Evolutionary conservation across 768 basidiomycete genomes (phyloP).

Genomic region (Trametes cubensis): DNA sequence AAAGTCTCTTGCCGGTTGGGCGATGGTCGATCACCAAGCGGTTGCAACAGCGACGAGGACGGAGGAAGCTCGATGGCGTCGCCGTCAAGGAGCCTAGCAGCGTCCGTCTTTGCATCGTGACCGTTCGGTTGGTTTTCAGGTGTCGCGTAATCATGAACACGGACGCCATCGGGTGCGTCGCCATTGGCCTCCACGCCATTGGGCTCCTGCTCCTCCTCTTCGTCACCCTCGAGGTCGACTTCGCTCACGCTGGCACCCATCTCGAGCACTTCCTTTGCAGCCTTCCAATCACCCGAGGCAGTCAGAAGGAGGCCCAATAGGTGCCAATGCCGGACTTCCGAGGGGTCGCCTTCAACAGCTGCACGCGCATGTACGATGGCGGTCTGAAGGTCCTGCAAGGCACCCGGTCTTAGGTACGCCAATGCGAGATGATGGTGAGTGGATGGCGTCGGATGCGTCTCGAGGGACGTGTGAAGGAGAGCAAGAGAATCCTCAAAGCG

Average conservation of each 20-base stretch:
- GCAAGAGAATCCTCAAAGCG: conserved; percentile 61
- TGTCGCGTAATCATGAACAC: conserved; percentile 15
- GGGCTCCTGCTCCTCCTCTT: conserved; percentile 3
- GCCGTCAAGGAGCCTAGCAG: background rate
- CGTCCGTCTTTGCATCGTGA: background rate
- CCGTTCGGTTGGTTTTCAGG: background rate
- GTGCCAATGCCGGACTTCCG: conserved; percentile 83
- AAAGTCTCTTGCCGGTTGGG: conserved; percentile 63
- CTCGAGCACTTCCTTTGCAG: conserved; percentile 76
- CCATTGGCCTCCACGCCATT: background rate
- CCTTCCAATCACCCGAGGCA: conserved; percentile 76
- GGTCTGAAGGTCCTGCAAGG: conserved; percentile 62
- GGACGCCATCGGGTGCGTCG: conserved; percentile 9
- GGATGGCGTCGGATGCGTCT: conserved; percentile 51
- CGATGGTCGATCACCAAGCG: conserved; percentile 49
- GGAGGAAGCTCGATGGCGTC: conserved; percentile 18
- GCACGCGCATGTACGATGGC: conserved; percentile 68
- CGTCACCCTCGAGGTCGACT: conserved; percentile 38
- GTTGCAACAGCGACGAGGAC: conserved; percentile 44
- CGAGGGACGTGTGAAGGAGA: conserved; percentile 52
- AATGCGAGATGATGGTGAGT: conserved; percentile 83
- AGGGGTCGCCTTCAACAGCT: conserved; percentile 72
- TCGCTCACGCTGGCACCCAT: conserved; percentile 68
- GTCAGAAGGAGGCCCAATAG: conserved; percentile 83
- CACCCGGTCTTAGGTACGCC: conserved; percentile 66